A percentile compares a stretch with the other conserved stretches of the same genome.
These are phyloP conservation scores for Eucalyptus cloeziana DNA, from an alignment of 345 rosid species.

Conservation along the genomic window DNA sequence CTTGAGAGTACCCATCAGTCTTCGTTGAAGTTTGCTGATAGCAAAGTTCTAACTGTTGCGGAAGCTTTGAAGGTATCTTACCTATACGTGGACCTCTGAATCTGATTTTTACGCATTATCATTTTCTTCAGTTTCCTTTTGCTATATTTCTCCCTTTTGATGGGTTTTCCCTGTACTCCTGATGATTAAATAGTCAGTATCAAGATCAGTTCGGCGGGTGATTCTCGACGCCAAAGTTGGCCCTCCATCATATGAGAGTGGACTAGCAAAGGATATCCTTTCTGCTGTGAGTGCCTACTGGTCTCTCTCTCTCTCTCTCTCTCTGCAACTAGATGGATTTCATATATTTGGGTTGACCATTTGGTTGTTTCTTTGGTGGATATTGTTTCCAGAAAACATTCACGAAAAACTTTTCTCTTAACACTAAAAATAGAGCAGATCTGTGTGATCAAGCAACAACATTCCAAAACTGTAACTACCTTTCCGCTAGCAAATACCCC, in stretches of 20 bases:
- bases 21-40: constrained; percentile 17
- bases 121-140: neutral
- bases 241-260: constrained; percentile 77
- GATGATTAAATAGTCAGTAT: constrained; percentile 27
- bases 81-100: neutral
- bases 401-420: neutral
- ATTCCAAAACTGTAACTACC: neutral
- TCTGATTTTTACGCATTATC: neutral
- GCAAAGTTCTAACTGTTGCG: constrained; percentile 51
- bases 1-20: constrained; percentile 23
- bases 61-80: constrained; percentile 67
- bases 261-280: constrained; percentile 74
- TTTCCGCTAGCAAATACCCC: neutral
- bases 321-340: neutral
- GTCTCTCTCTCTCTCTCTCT: neutral
- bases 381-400: neutral
- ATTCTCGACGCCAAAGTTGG: constrained; percentile 93
- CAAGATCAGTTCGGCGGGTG: constrained; percentile 60
- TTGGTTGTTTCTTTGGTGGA: neutral
- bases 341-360: neutral
- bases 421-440: neutral
- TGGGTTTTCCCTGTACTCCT: constrained; percentile 1
- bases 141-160: neutral
- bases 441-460: neutral
- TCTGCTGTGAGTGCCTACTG: constrained; percentile 46